Percentiles rank a stretch among this genome's conserved stretches.
Conservation (phyloP, 306 rosid species). For the Oxytropis ochrocephala region DNA sequence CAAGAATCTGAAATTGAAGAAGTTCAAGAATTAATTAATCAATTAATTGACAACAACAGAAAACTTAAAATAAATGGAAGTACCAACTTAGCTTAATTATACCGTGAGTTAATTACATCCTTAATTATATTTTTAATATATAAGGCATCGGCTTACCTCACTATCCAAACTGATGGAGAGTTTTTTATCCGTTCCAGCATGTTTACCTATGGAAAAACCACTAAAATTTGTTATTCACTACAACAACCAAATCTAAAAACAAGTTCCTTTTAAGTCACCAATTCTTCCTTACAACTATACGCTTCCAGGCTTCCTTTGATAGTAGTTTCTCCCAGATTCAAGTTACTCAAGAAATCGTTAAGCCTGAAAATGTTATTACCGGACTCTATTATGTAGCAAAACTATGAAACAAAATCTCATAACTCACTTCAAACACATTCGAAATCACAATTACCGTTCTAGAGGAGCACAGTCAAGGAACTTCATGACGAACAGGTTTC, state of each 20-base stretch:
- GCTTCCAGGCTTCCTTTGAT: constrained; percentile 90
- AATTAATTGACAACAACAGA: not conserved
- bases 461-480: constrained; percentile 75
- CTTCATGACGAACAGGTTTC: constrained; percentile 48
- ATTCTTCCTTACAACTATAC: constrained; percentile 72
- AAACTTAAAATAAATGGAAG: not conserved
- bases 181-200: constrained; percentile 88
- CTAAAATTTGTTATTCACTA: not conserved
- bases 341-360: constrained; percentile 60
- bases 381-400: not conserved
- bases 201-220: constrained; percentile 57
- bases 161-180: constrained; percentile 82
- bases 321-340: constrained; percentile 89
- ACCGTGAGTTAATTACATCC: not conserved
- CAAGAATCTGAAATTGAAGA: constrained; percentile 58
- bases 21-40: not conserved
- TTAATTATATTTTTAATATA: not conserved
- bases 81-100: not conserved
- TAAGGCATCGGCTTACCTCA: constrained; percentile 46
- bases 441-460: constrained; percentile 55
- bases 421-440: not conserved
- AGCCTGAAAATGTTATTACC: constrained; percentile 35
- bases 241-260: constrained; percentile 4
- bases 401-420: not conserved
- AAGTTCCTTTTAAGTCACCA: not conserved